Conservation (phyloP, 2,329 filamentous ascomycete genomes). For the Phyllosticta paracitricarpa region DNA sequence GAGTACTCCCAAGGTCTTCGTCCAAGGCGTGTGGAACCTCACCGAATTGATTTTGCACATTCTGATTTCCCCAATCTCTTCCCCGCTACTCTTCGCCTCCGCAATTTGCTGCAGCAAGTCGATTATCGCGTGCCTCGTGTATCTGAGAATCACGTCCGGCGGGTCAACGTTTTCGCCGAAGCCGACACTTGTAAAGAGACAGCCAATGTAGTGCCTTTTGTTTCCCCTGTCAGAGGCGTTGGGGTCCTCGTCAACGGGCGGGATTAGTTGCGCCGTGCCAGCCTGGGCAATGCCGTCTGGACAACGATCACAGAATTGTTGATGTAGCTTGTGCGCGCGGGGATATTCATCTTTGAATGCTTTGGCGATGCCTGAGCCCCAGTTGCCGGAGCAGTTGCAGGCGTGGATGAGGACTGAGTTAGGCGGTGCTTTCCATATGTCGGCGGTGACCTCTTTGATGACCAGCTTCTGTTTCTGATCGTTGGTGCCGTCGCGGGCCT, state of each 20-base stretch:
- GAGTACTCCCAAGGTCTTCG: conserved; percentile 36
- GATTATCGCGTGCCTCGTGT: conserved; percentile 39
- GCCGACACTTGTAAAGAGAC: conserved; percentile 46
- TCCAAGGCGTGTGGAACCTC: conserved; percentile 47
- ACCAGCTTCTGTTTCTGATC: background rate
- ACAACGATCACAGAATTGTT: conserved; percentile 33
- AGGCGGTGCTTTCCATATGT: conserved; percentile 45
- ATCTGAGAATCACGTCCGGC: conserved; percentile 35
- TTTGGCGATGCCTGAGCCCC: conserved; percentile 49
- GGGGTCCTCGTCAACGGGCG: conserved; percentile 33
- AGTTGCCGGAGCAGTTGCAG: conserved; percentile 48
- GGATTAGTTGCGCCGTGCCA: conserved; percentile 45
- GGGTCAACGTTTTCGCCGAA: conserved; percentile 38
- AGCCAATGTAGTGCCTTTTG: conserved; percentile 44
- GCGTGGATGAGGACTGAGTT: conserved; percentile 46
- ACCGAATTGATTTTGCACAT: conserved; percentile 50
- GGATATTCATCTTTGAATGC: conserved; percentile 43
- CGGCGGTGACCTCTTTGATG: conserved; percentile 24
- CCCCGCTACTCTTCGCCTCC: conserved; percentile 16
- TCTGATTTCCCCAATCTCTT: conserved; percentile 28
- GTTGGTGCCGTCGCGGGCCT: background rate
- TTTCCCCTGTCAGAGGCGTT: background rate
- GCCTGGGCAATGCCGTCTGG: conserved; percentile 19
- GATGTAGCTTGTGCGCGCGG: conserved; percentile 39
- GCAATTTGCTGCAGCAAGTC: conserved; percentile 38